Percentiles rank a stretch among this genome's conserved stretches.
These are phyloP conservation scores for Daedalea quercina DNA, from an alignment of 768 basidiomycete genomes.

Conservation along the genomic window DNA sequence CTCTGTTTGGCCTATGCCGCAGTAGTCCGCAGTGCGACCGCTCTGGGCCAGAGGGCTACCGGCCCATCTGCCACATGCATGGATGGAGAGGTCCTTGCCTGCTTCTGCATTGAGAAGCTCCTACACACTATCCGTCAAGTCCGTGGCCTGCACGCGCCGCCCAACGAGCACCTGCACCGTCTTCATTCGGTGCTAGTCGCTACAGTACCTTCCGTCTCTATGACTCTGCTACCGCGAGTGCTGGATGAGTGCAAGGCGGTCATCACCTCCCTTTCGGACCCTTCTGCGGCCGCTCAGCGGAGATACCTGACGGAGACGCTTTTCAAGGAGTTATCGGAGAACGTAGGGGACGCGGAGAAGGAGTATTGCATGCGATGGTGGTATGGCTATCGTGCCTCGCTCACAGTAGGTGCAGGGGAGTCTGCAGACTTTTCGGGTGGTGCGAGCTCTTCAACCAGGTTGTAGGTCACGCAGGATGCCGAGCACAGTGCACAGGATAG, in stretches of 20 bases:
- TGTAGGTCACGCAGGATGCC: too few species aligned
- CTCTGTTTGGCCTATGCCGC: conserved; percentile 71
- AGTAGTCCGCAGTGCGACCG: conserved; percentile 55
- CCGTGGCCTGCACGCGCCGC: neutral
- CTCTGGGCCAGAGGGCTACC: conserved; percentile 24
- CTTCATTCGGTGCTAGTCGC: conserved; percentile 63
- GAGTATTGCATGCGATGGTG: conserved; percentile 68
- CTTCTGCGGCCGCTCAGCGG: conserved; percentile 7
- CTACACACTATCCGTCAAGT: conserved; percentile 35
- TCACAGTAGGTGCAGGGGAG: neutral
- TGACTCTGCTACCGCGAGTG: conserved; percentile 45
- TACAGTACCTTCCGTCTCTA: conserved; percentile 54
- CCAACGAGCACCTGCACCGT: conserved; percentile 34
- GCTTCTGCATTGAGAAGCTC: conserved; percentile 60
- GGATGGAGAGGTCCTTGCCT: conserved; percentile 42
- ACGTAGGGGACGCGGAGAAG: conserved; percentile 64
- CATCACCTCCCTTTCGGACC: neutral
- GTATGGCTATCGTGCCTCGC: conserved; percentile 36
- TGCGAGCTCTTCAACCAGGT: too few species aligned
- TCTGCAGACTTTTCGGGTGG: neutral
- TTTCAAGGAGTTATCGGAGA: conserved; percentile 57
- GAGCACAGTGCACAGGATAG: too few species aligned
- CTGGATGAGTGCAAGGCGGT: conserved; percentile 38
- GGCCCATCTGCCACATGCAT: too few species aligned
- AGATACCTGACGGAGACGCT: conserved; percentile 49